phyloP scores from a whole-genome alignment of 1,284 basidiomycete genomes.

The Schizopora paradoxa region DNA sequence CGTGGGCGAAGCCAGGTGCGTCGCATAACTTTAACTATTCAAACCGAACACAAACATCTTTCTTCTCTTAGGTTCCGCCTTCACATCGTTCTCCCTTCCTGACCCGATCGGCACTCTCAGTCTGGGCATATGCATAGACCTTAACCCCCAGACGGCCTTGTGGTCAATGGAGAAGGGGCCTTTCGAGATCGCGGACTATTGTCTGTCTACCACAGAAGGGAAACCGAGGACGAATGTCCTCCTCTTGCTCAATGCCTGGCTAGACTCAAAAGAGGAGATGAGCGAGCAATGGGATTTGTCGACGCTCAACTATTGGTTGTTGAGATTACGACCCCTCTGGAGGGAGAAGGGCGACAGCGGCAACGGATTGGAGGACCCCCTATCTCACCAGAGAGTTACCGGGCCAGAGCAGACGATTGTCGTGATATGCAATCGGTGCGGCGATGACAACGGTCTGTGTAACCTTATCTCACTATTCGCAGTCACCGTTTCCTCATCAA shows the following conservation, averaged over 20 bases:
- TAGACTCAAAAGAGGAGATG: conserved; percentile 38
- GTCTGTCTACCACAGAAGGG: conserved; percentile 27
- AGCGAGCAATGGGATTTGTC: conserved; percentile 39
- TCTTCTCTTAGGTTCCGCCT: conserved; percentile 62
- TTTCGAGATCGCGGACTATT: conserved; percentile 79
- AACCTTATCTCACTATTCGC: background rate
- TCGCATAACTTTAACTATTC: background rate
- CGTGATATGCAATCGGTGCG: conserved; percentile 38
- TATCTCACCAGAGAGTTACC: conserved; percentile 11
- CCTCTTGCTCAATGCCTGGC: conserved; percentile 73
- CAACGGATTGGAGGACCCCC: conserved; percentile 4
- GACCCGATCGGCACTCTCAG: conserved; percentile 47
- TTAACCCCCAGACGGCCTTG: conserved; percentile 58
- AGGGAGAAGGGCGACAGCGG: no score
- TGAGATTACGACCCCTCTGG: conserved; percentile 63
- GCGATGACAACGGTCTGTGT: conserved; percentile 36
- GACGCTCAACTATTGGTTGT: conserved; percentile 67
- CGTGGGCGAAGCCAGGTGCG: conserved; percentile 80
- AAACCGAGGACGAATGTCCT: conserved; percentile 55
- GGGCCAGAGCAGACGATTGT: conserved; percentile 30
- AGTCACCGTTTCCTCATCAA: background rate
- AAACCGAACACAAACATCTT: no score
- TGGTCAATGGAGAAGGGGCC: conserved; percentile 54
- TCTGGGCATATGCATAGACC: conserved; percentile 84
- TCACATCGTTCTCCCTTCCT: conserved; percentile 70